Base-by-base conservation (phyloP, 1,284 basidiomycete species). In the Thecaphora frezii region DNA sequence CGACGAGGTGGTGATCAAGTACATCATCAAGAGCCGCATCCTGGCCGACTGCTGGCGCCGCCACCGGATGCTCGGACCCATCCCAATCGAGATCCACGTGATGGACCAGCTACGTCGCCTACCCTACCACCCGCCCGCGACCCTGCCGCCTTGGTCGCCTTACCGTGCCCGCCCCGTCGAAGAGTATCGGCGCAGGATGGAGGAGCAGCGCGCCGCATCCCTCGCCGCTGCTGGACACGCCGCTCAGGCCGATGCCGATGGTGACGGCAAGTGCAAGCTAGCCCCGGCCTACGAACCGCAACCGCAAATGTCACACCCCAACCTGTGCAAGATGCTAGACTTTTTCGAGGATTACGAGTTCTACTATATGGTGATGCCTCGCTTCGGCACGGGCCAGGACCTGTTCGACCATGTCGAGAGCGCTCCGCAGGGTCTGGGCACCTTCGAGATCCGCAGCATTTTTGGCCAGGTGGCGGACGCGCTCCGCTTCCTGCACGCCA, bases 81-180 rank as follows among this genome's bases (percentile, higher is more conserved):
- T 98, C 69, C 94, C 96, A 8, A 93, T 97, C 80, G 96, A 98
- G 82, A 96, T 98, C 39, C 96, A 96, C 79, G 94, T 98, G 65
- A 91, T 98, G 89, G 83, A 85, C 53, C 84, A 85, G 66, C 78
- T 96, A 83, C 77, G 90, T 83, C 74, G 92, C 85, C 91, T 81
- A 87, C 90, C 57, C 28, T 72, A 72, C 46, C 44, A 48, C 14
- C 44, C 64, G 24, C 74, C 69, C 7, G 23, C 57, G 18, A 45
- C 51, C 24, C 50, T 67, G 5, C 55, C 66, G n/a, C 63, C 69
- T 4, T 78, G 65, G 65, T 46, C 65, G 19, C 65, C 65, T 5
- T 43, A 42, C 18, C 53, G 65, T 12, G 51, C 60, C 23, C 55
- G 43, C 28, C 58, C 64, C 14, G 25, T 61, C n/a, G 63, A 66